Conservation (phyloP, 805 yeast genomes). For the Candida maesae region DNA sequence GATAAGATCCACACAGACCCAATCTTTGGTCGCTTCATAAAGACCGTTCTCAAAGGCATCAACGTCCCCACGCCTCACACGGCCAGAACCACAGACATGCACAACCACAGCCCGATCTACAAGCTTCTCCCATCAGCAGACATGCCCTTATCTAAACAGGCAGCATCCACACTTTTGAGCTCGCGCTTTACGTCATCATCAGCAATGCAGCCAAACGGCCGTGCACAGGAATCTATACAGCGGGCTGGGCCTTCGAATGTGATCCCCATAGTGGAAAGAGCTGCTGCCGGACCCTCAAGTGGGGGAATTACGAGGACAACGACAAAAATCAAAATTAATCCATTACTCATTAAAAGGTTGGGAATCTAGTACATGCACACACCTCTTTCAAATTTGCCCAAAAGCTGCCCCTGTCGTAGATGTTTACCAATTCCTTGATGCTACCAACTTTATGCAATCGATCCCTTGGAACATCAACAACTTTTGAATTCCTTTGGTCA, state of each 20-base stretch:
- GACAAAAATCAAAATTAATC: conserved; percentile 10
- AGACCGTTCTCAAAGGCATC: not conserved
- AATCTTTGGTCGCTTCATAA: conserved; percentile 12
- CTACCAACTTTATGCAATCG: conserved; percentile 5
- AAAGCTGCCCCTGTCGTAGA: conserved; percentile 23
- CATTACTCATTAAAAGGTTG: conserved; percentile 19
- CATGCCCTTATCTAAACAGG: conserved; percentile 7
- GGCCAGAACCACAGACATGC: not conserved
- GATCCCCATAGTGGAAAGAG: not conserved
- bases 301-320: conserved; percentile 6
- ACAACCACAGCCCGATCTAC: conserved; percentile 1
- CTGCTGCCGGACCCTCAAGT: not conserved
- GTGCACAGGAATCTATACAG: too few species aligned
- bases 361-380: conserved; percentile 10
- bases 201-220: not conserved
- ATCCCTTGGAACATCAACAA: conserved; percentile 7
- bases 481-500: conserved; percentile 15
- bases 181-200: conserved; percentile 3
- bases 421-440: conserved; percentile 17
- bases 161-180: conserved; percentile 8
- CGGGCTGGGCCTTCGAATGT: too few species aligned
- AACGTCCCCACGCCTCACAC: too few species aligned
- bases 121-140: not conserved
- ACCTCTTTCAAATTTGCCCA: conserved; percentile 19
- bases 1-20: conserved; percentile 9